Base-by-base conservation (phyloP, 2,329 filamentous ascomycete genomes). In the Neofusicoccum ribis region DNA sequence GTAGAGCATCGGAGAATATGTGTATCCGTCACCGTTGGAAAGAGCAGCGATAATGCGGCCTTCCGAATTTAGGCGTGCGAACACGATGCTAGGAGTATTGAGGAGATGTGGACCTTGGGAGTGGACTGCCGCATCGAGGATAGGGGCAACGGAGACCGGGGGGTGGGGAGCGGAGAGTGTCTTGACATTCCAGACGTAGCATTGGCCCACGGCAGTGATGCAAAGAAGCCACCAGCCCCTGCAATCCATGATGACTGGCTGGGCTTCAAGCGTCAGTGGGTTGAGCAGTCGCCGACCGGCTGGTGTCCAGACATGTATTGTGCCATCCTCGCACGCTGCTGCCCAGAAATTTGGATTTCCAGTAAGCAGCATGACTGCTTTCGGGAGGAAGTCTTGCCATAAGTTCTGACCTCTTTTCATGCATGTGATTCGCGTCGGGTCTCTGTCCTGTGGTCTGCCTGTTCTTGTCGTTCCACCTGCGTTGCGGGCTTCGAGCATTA, bases 351-450 rank as follows among this genome's bases (percentile, higher is more conserved):
- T 88, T 71, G 90, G 89, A 76, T 93, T 98, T 2, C 93, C 96
- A 0, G 94, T 95, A 1, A 96, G 89, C 1, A 98, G 84, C n/a
- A 99, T 86, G 27, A 97, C 91, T 5, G 92, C 88, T 66, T 90
- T 86, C 0, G 94, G 93, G 14, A 99, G 81, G 72, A 92, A 99
- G 73, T 99, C 96, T 72, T 97, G 92, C 95, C 96, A 99, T 3
- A 98, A 78, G 1, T 90, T 83, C 64, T 89, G 88, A 4, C 92
- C 92, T 63, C 92, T 88, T 74, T 92, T 94, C 2, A 89, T 91
- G 44, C 95, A 89, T 5, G 88, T 91, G 47, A 99, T 87, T 39
- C 92, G 89, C 4, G 92, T 91, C 1, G 95, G 95, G 66, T 98
- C 94, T 67, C 90, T 87, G 49, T 89, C 81, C 81, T 89, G 74